Conservation (phyloP, 139 green algal genomes). For the Chlamydomonas sp. region DNA sequence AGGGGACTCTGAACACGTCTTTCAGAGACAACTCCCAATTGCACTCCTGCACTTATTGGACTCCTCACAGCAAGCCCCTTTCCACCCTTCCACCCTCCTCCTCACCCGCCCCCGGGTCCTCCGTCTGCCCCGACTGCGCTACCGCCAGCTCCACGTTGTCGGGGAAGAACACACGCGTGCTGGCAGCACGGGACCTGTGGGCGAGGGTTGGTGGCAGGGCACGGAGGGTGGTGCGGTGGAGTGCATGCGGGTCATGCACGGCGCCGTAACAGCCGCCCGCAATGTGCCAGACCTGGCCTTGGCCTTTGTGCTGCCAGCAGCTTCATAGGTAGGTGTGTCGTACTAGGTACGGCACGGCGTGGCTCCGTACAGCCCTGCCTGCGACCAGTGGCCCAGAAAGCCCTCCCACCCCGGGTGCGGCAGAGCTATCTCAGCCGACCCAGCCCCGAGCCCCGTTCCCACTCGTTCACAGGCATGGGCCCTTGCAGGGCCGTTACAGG, state of each 20-base stretch:
- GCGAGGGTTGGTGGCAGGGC: neutral
- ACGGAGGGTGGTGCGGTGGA: too few species aligned
- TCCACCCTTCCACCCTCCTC: neutral
- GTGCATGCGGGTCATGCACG: too few species aligned
- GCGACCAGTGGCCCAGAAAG: too few species aligned
- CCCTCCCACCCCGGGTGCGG: too few species aligned
- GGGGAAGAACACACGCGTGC: slow-evolving; percentile 80
- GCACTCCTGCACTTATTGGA: neutral
- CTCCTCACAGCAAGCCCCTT: neutral
- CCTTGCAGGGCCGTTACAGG: too few species aligned
- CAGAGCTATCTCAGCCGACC: too few species aligned
- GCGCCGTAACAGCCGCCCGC: too few species aligned
- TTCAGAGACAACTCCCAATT: too few species aligned
- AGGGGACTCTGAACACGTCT: too few species aligned
- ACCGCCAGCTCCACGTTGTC: slow-evolving; percentile 69
- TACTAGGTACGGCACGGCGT: neutral
- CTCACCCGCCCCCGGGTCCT: slow-evolving; percentile 52
- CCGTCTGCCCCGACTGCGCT: slow-evolving; percentile 58
- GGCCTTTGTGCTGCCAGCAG: neutral
- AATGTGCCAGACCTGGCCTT: neutral
- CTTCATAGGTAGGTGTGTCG: neutral
- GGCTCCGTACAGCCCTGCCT: neutral
- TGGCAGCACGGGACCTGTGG: slow-evolving; percentile 42
- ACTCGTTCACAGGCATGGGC: too few species aligned
- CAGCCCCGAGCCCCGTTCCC: too few species aligned